Base-by-base conservation (phyloP, 208 protist genomes). In the Wallacemonas rigidus region DNA sequence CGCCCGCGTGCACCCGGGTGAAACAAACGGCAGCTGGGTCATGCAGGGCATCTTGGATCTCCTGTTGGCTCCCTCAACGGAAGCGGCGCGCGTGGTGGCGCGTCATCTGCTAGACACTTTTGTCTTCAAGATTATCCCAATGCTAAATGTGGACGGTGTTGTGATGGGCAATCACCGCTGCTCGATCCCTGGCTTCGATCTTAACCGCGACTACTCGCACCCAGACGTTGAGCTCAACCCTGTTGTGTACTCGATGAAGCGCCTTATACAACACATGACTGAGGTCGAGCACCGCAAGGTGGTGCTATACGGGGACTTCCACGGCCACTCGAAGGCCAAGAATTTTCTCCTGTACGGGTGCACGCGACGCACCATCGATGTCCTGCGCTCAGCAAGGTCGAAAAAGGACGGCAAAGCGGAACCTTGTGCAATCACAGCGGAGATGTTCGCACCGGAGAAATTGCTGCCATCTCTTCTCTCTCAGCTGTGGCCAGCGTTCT, bases 61-160 rank as follows among this genome's bases (percentile, higher is more conserved):
- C 35, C 79, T 98, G 39, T 43, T 93, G 26, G 15, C 56, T 1
- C 53, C 51, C 4, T 50, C 54, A 9, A 70, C 74, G 12, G 48
- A 67, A 9, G 51, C 36, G 39, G 47, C n/a, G 7, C 55, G 41
- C 38, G 60, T 8, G 12, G 64, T 65, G 48, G 38, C 45, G 12
- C 9, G 43, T 17, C 26, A 44, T 41, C 75, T 98, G 36, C 82
- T 92, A 38, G 82, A 87, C 14, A 71, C 50, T n/a, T 92, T 94
- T 62, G 91, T 97, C 17, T 95, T 93, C 76, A 98, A 99, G 77
- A 88, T 99, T 45, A 83, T 99, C 12, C 98, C 98, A 2, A 99
- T 99, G 97, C 80, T 99, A 9, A 99, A 99, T 81, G 91, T 95
- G 7, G 98, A 99, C 75, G 98, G 98, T 40, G 98, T 99, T 17